phyloP scores from a whole-genome alignment of 495 filamentous ascomycete species.

The Rostrohypoxylon terebratum region DNA sequence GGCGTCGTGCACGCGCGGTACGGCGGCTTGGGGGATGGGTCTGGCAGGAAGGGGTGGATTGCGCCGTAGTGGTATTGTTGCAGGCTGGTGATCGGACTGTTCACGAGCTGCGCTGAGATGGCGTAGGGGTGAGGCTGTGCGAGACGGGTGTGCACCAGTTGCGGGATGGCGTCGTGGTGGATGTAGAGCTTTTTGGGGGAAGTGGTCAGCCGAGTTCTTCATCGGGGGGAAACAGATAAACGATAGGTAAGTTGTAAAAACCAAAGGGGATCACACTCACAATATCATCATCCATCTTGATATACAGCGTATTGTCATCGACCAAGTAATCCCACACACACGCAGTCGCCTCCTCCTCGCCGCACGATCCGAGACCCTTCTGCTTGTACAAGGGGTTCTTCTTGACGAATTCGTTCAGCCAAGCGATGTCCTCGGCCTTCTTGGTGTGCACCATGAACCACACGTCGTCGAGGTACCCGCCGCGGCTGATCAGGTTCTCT shows the following conservation, averaged over 20 bases:
- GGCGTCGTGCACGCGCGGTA: not conserved
- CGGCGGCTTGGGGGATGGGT: not conserved
- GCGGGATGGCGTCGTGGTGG: not conserved
- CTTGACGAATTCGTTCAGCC: not conserved
- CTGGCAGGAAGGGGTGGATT: not conserved
- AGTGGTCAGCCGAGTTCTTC: not conserved
- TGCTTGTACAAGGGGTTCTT: not conserved
- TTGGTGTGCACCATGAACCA: not conserved
- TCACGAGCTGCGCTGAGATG: not conserved
- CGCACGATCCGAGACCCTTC: not conserved
- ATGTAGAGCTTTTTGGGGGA: not conserved
- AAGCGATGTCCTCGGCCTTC: not conserved
- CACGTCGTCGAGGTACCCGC: not conserved
- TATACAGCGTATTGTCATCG: not conserved
- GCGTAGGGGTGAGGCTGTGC: not conserved
- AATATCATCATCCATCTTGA: conserved; percentile 2
- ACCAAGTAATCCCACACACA: not conserved
- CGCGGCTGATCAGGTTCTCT: not conserved
- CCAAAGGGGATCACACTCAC: not conserved
- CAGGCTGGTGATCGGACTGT: not conserved
- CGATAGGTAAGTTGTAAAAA: not conserved
- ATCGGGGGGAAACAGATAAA: not conserved
- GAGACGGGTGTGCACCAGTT: not conserved
- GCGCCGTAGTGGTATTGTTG: conserved; percentile 1
- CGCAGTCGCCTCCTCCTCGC: not conserved